Base-by-base conservation (phyloP, 148 eudicot genomes). In the Tetragonia tetragonoides region DNA sequence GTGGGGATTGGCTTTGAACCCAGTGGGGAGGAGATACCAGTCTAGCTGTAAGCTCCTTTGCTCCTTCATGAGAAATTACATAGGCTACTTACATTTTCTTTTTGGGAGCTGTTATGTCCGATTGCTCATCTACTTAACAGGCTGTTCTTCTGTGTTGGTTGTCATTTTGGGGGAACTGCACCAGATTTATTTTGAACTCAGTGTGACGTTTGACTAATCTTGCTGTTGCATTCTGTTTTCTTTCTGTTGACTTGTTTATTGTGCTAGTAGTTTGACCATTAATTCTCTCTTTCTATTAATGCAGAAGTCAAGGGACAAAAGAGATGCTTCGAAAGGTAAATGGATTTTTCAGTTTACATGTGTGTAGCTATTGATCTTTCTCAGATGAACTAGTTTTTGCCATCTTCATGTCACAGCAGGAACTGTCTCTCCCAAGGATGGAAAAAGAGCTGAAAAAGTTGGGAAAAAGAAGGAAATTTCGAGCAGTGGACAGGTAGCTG, bases 221-320 rank as follows among this genome's bases (percentile, higher is more conserved):
- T 16, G 60, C 60, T 56, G 12, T 15, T 56, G n/a, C 4, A 10
- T 12, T 46, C 57, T 20, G 6, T 24, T 6, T 23, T 10, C 6
- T 53, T 73, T 56, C 5, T 56, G 7, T 56, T 57, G 18, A 40
- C 5, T 5, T 73, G 46, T 59, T 56, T 57, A 7, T 5, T n/a
- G 7, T n/a, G 57, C 44, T 17, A 53, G 14, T 21, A 34, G 9
- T 70, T 40, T 72, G 60, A 14, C 47, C 10, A 54, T 37, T 34
- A 41, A 49, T 64, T 68, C 9, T 40, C 2, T 38, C 66, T 70
- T 34, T 75, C 38, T 38, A 44, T 79, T 11, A 69, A 44, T 73
- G 81, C 83, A 95, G 95, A 91, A 83, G 85, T 42, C 80, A 40
- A 85, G 77, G 70, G 95, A 82, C 85, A 95, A 87, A 87, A 87